Base-by-base conservation (phyloP, 2,329 filamentous ascomycete genomes). In the Fusarium sp. region DNA sequence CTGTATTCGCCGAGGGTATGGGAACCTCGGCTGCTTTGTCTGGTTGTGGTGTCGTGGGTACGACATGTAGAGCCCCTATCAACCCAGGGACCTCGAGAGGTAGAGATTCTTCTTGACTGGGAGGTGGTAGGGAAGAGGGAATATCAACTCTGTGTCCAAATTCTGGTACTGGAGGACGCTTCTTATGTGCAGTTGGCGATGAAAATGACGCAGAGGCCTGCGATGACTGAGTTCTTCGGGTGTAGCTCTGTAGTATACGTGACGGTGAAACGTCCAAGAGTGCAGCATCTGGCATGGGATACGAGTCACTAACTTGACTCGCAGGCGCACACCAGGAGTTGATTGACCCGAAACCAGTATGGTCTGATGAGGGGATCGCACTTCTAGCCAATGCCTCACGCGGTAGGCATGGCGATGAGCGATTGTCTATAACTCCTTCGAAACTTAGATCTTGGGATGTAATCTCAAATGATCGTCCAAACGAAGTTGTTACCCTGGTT, bases 241-340 rank as follows among this genome's bases (percentile, higher is more conserved):
- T 79, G 64, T 86, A 87, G 29, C 84, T 82, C 65, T 87, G 84
- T 15, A 90, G 73, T 2, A 88, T 79, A 42, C 85, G 82, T 3
- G 85, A 86, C 0, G 88, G 88, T 1, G 89, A 87, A 22, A 71
- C 68, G 13, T 69, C 66, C 15, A 80, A 60, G 25, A 81, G 29
- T 9, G 69, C 70, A 8, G 75, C 62, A 52, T 78, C 77, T 12
- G 81, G 81, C 65, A 83, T 79, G 54, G 75, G 85, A 70, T 88
- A 85, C 1, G 89, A 91, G 73, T 91, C 89, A 14, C 82, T 83
- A 25, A 91, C 82, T 33, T 86, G 81, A 62, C 86, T 89, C 0
- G 86, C 83, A 4, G 84, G 85, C 18, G 82, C 78, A 47, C 77
- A 76, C 82, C 83, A 86, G 54, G 84, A 83, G 33, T 72, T 68